Evolutionary conservation across 2,329 filamentous ascomycete species (phyloP).

Genomic region (Cordyceps fumosorosea): DNA sequence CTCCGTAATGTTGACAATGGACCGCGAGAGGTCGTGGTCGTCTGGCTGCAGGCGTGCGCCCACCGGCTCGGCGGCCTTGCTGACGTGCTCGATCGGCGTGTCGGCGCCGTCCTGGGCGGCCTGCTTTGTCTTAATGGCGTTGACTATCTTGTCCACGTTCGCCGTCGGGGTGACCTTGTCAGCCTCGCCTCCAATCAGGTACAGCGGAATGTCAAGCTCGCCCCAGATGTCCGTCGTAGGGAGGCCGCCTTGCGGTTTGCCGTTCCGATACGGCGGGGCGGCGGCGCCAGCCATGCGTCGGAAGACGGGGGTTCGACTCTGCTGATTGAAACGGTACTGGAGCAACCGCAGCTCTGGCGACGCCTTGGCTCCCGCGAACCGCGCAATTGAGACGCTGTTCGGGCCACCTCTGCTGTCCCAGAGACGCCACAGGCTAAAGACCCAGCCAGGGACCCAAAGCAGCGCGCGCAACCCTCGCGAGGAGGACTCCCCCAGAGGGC

Average conservation of each 20-base stretch:
- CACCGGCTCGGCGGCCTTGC: constrained; percentile 11
- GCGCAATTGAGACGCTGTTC: constrained; percentile 68
- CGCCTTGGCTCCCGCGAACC: constrained; percentile 65
- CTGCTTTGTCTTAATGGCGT: constrained; percentile 26
- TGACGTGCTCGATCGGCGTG: neutral
- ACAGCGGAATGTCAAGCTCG: constrained; percentile 64
- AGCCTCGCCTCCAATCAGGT: constrained; percentile 69
- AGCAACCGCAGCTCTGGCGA: constrained; percentile 60
- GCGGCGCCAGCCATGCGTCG: constrained; percentile 71
- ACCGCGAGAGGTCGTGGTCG: constrained; percentile 32
- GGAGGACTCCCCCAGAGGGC: constrained; percentile 48
- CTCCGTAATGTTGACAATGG: constrained; percentile 36
- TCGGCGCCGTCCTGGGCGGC: constrained; percentile 9
- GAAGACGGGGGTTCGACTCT: constrained; percentile 78
- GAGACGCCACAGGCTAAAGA: constrained; percentile 70
- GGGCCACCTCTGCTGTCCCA: constrained; percentile 76
- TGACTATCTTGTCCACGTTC: constrained; percentile 62
- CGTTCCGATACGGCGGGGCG: constrained; percentile 53
- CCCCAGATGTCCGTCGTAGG: constrained; percentile 67
- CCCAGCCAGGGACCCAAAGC: constrained; percentile 59
- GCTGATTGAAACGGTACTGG: constrained; percentile 70
- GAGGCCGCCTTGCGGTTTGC: constrained; percentile 53
- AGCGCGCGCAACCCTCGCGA: constrained; percentile 44
- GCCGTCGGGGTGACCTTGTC: constrained; percentile 69
- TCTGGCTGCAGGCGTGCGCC: constrained; percentile 13